Percentiles rank a stretch among this genome's conserved stretches.
These are phyloP conservation scores for Ceratobasidium sp. DNA, from an alignment of 1,284 basidiomycete genomes.

Conservation along the genomic window DNA sequence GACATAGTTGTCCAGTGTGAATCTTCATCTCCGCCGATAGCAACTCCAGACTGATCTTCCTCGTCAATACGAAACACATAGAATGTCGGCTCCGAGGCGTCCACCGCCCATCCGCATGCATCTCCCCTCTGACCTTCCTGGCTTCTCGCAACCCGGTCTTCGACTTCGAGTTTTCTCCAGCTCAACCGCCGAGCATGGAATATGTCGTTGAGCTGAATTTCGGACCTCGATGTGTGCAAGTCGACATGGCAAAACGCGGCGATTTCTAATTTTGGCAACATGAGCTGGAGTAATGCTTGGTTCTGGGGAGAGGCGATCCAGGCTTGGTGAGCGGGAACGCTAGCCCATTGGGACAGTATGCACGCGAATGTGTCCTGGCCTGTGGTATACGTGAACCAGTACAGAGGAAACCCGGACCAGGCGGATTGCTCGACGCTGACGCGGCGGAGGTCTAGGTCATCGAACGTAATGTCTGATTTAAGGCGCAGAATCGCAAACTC, in stretches of 20 bases:
- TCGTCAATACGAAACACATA: conserved; percentile 12
- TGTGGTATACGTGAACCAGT: conserved; percentile 27
- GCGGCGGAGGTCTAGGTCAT: conserved; percentile 8
- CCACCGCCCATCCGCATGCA: conserved; percentile 20
- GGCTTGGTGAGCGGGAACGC: conserved; percentile 21
- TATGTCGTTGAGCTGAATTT: not conserved
- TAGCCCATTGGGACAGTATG: conserved; percentile 29
- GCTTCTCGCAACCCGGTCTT: not conserved
- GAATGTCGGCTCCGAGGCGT: conserved; percentile 11
- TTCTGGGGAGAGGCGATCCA: conserved; percentile 35
- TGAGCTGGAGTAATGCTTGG: conserved; percentile 9
- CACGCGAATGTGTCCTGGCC: conserved; percentile 11
- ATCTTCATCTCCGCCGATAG: not conserved
- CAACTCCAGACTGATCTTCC: not conserved
- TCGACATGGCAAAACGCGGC: conserved; percentile 25
- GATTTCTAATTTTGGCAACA: conserved; percentile 15
- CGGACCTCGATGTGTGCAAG: not conserved
- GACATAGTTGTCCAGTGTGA: conserved; percentile 25
- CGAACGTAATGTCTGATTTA: not conserved
- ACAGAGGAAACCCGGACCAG: conserved; percentile 23
- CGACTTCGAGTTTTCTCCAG: conserved; percentile 1
- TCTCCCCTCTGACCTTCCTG: not conserved
- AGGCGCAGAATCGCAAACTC: conserved; percentile 20
- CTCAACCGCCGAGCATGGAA: conserved; percentile 6
- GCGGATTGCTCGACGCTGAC: conserved; percentile 23